A percentile compares a stretch with the other conserved stretches of the same genome.
phyloP scores from a whole-genome alignment of 177 flowering plant species.

The Vitis hybrid region DNA sequence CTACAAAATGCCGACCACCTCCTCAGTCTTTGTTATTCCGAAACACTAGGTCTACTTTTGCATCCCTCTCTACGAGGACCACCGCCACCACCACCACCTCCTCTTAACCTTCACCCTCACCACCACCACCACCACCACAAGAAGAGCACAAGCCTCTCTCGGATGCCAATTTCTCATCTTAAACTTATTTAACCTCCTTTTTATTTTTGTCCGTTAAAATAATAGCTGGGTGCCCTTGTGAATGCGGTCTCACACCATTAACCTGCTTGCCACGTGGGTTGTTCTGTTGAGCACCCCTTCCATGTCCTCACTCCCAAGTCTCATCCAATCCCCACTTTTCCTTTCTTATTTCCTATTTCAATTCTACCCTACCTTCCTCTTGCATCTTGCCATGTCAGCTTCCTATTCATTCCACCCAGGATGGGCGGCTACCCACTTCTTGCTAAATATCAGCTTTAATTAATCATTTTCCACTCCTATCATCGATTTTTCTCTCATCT shows the following conservation, averaged over 20 bases:
- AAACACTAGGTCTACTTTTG: slow-evolving; percentile 6
- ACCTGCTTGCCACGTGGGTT: too few relatives aligned
- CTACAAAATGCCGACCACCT: slow-evolving; percentile 10
- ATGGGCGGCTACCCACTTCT: too few relatives aligned
- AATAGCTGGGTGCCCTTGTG: not conserved
- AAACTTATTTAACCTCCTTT: not conserved
- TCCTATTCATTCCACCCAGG: too few relatives aligned
- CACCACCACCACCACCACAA: not conserved
- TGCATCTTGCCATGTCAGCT: too few relatives aligned
- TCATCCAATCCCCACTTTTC: too few relatives aligned
- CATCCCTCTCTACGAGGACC: slow-evolving; percentile 1
- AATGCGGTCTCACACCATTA: not conserved
- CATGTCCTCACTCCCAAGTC: too few relatives aligned
- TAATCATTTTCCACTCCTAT: too few relatives aligned
- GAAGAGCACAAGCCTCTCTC: not conserved
- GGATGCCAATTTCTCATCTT: slow-evolving; percentile 6
- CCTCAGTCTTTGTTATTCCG: slow-evolving; percentile 5
- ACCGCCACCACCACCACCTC: not conserved
- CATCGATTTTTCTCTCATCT: too few relatives aligned
- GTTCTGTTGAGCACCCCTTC: too few relatives aligned
- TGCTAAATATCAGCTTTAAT: too few relatives aligned
- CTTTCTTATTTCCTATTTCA: too few relatives aligned
- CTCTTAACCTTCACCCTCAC: not conserved
- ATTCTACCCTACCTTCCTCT: too few relatives aligned
- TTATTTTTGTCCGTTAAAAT: slow-evolving; percentile 8